Percentiles rank a stretch among this genome's conserved stretches.
These are phyloP conservation scores for Aureobasidium sp. DNA, from an alignment of 2,329 filamentous ascomycete genomes.

Conservation along the genomic window DNA sequence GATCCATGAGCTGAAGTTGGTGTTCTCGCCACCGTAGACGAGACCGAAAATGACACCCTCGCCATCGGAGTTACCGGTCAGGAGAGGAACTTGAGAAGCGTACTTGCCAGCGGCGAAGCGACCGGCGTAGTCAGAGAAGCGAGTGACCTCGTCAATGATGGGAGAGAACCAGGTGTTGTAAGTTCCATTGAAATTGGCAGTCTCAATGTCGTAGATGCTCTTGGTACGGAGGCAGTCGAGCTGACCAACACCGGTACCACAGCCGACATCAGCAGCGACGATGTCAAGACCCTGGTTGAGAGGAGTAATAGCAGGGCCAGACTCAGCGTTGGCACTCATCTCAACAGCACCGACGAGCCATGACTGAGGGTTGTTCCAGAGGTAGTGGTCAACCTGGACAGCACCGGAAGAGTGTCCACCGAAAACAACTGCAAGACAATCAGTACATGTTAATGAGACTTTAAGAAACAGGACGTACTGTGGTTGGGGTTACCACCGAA, in stretches of 20 bases:
- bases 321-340: constrained; percentile 50
- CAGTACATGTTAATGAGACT: no score
- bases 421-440: not conserved
- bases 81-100: constrained; percentile 16
- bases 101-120: constrained; percentile 19
- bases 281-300: constrained; percentile 41
- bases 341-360: constrained; percentile 29
- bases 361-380: constrained; percentile 31
- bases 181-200: constrained; percentile 35
- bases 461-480: no score
- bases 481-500: constrained; percentile 19
- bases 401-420: constrained; percentile 41
- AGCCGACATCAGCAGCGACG: constrained; percentile 43
- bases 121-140: constrained; percentile 19
- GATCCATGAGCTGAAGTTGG: constrained; percentile 49
- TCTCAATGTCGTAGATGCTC: constrained; percentile 35
- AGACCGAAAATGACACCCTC: constrained; percentile 18
- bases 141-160: constrained; percentile 19
- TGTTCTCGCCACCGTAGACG: constrained; percentile 21
- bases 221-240: constrained; percentile 44
- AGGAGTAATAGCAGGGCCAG: constrained; percentile 45
- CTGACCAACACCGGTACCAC: constrained; percentile 36
- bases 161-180: constrained; percentile 23
- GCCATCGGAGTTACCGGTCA: constrained; percentile 18
- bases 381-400: constrained; percentile 40